A percentile compares a stretch with the other conserved stretches of the same genome.
These are phyloP conservation scores for Tilletia setariae DNA, from an alignment of 1,284 basidiomycete species.

Conservation along the genomic window DNA sequence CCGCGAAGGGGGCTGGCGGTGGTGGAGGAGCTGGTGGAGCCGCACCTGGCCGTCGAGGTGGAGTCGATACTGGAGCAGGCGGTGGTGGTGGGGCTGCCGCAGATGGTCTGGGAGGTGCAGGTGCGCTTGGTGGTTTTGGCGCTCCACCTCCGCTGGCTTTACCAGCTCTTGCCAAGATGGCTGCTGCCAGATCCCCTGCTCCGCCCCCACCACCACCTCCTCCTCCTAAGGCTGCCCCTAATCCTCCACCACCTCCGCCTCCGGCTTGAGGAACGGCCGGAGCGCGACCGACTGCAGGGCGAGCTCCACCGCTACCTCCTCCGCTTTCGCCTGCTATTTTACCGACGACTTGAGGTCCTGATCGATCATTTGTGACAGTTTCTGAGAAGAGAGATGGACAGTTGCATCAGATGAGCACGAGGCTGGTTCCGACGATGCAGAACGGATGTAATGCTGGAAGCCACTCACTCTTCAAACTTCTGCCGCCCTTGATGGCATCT, in stretches of 20 bases:
- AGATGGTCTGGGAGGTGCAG: conserved; percentile 20
- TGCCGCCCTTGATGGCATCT: conserved; percentile 42
- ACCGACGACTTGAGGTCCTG: conserved; percentile 29
- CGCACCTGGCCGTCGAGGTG: not conserved
- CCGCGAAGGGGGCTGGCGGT: conserved; percentile 2
- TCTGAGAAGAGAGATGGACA: conserved; percentile 22
- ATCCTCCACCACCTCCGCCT: not conserved
- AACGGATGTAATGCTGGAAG: conserved; percentile 4
- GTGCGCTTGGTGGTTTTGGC: conserved; percentile 14
- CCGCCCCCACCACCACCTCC: not conserved
- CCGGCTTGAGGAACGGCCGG: not conserved
- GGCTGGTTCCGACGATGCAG: not conserved
- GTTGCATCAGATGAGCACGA: not conserved
- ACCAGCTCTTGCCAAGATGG: conserved; percentile 19
- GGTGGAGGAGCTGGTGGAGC: conserved; percentile 17
- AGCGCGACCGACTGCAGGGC: conserved; percentile 1
- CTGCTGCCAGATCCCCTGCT: conserved; percentile 8
- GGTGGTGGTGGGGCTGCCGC: not conserved
- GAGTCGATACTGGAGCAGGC: not conserved
- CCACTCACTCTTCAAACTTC: conserved; percentile 38
- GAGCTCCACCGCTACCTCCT: conserved; percentile 9
- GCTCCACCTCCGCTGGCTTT: conserved; percentile 22
- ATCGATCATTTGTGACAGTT: conserved; percentile 34
- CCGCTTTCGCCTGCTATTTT: conserved; percentile 19
- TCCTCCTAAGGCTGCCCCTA: not conserved